These are phyloP conservation scores for Lathyrus oleraceus DNA, from an alignment of 306 rosid genomes.

Conservation along the genomic window DNA sequence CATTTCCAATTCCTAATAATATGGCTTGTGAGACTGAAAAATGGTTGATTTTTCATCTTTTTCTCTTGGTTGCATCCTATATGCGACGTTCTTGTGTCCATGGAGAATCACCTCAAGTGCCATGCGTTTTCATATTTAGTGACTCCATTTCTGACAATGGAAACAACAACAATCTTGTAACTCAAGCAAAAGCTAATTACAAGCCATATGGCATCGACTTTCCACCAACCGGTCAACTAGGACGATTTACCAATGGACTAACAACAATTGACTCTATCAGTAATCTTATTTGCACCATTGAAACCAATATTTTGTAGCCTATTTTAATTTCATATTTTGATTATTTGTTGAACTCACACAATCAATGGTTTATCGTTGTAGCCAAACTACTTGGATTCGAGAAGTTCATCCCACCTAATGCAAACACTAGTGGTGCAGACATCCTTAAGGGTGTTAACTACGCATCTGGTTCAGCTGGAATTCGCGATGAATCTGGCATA, in stretches of 20 bases:
- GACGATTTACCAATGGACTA: conserved; percentile 59
- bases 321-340: too few species aligned
- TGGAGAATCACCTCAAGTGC: conserved; percentile 24
- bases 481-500: background rate
- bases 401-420: conserved; percentile 34
- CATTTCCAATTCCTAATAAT: background rate
- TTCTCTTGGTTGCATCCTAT: background rate
- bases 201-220: conserved; percentile 63
- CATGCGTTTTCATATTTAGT: conserved; percentile 56
- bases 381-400: conserved; percentile 32
- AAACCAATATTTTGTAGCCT: too few species aligned
- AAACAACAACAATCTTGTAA: conserved; percentile 51
- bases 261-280: background rate
- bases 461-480: conserved; percentile 44
- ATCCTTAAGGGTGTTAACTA: conserved; percentile 42
- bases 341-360: too few species aligned
- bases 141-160: conserved; percentile 63
- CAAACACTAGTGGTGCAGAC: conserved; percentile 4
- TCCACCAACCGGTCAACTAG: conserved; percentile 34
- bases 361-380: background rate
- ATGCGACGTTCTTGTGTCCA: conserved; percentile 4
- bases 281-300: background rate
- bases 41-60: conserved; percentile 7
- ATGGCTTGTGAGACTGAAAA: background rate
- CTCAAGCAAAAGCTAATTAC: conserved; percentile 39